Conservation (phyloP, 225 moss, liverwort and hornwort species). For the Pseudisothecium myosuroides region DNA sequence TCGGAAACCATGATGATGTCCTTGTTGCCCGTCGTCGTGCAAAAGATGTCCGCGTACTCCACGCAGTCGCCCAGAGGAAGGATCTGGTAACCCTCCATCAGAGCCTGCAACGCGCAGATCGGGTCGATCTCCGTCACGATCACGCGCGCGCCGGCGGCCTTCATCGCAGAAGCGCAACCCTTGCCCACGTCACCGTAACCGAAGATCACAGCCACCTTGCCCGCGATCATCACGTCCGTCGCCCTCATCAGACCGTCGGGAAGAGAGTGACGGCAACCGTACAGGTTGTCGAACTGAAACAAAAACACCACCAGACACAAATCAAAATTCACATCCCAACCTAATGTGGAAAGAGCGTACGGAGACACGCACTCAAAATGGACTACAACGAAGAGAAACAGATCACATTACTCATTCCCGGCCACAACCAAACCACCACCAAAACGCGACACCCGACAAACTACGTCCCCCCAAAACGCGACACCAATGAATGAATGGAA, state of each 20-base stretch:
- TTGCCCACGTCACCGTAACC: conserved; percentile 95
- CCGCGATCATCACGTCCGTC: conserved; percentile 91
- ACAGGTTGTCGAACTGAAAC: conserved; percentile 81
- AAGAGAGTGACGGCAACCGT: conserved; percentile 87
- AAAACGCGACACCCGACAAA: not conserved
- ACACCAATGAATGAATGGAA: too few species aligned
- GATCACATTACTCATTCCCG: not conserved
- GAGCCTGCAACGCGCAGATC: conserved; percentile 84
- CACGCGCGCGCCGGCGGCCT: conserved; percentile 76
- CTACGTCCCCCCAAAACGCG: not conserved
- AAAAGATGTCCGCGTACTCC: conserved; percentile 62
- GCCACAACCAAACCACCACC: not conserved
- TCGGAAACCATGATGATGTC: conserved; percentile 90
- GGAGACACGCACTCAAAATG: not conserved
- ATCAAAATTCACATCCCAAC: too few species aligned
- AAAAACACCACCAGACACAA: not conserved
- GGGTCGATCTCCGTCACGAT: conserved; percentile 84
- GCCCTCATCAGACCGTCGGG: conserved; percentile 93
- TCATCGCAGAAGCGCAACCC: conserved; percentile 86
- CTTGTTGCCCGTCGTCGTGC: conserved; percentile 93
- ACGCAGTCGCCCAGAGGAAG: conserved; percentile 55
- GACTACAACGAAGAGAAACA: not conserved
- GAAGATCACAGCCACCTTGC: conserved; percentile 69
- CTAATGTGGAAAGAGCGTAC: not conserved
- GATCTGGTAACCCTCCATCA: conserved; percentile 77